A percentile compares a stretch with the other conserved stretches of the same genome.
Conservation (phyloP, 495 filamentous ascomycete genomes). For the Bacidia rubella region DNA sequence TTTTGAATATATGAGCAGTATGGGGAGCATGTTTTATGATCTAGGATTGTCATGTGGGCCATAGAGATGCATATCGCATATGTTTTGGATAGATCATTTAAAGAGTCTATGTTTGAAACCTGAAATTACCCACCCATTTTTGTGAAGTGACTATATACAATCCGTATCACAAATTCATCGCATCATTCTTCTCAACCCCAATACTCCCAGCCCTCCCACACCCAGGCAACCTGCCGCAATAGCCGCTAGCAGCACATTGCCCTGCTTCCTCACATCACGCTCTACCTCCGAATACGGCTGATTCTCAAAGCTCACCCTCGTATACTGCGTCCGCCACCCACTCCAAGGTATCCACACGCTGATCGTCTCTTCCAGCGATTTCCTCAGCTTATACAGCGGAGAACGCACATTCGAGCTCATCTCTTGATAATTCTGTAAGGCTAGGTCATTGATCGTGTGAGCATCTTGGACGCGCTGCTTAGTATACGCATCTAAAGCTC, state of each 20-base stretch:
- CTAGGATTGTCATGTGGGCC: no score
- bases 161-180: no score
- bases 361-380: conserved; percentile 74
- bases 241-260: conserved; percentile 37
- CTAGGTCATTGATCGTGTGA: conserved; percentile 83
- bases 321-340: conserved; percentile 87
- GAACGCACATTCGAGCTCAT: conserved; percentile 76
- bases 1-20: no score
- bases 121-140: no score
- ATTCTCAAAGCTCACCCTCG: conserved; percentile 84
- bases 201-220: conserved; percentile 2
- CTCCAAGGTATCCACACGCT: conserved; percentile 57
- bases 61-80: no score
- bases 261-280: conserved; percentile 52
- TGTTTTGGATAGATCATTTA: background rate
- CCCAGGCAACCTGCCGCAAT: conserved; percentile 22
- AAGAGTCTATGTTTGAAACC: no score
- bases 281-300: conserved; percentile 79
- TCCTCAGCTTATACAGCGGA: conserved; percentile 60
- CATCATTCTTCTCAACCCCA: background rate
- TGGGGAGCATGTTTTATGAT: no score
- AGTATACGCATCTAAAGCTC: conserved; percentile 62
- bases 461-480: conserved; percentile 60
- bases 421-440: conserved; percentile 81
- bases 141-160: no score